These are phyloP conservation scores for Styphnolobium japonicum DNA, from an alignment of 306 rosid genomes.

Conservation along the genomic window DNA sequence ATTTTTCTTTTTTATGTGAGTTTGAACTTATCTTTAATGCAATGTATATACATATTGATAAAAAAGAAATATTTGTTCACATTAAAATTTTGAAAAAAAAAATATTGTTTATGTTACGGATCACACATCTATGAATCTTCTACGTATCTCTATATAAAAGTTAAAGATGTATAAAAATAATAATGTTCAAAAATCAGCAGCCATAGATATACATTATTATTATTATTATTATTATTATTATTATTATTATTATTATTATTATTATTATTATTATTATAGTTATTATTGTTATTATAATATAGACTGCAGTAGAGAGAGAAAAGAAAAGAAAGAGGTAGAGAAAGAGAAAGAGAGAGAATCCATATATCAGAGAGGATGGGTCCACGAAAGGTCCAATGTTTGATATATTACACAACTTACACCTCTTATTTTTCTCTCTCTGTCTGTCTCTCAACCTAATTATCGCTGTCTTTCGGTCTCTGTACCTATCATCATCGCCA, in stretches of 20 bases:
- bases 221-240: too few relatives aligned
- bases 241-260: too few relatives aligned
- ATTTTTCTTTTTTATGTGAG: neutral
- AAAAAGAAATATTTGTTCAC: neutral
- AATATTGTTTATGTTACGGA: neutral
- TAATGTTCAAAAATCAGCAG: neutral
- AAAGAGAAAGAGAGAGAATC: neutral
- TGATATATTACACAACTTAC: constrained; percentile 29
- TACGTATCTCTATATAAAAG: neutral
- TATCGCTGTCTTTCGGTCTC: constrained; percentile 68
- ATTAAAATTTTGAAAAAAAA: neutral
- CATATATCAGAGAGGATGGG: constrained; percentile 29
- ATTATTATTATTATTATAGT: too few relatives aligned
- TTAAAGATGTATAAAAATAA: neutral
- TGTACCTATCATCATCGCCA: constrained; percentile 55
- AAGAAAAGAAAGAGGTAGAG: neutral
- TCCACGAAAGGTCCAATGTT: constrained; percentile 41
- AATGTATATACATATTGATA: neutral
- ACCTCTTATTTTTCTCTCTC: constrained; percentile 30
- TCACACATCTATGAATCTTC: neutral
- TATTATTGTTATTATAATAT: too few relatives aligned
- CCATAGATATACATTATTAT: neutral
- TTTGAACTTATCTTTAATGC: constrained; percentile 23
- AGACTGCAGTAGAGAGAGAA: neutral
- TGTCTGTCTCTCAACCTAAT: constrained; percentile 56